Conservation (phyloP, 2,329 filamentous ascomycete species). For the Hypoxylon sp. region DNA sequence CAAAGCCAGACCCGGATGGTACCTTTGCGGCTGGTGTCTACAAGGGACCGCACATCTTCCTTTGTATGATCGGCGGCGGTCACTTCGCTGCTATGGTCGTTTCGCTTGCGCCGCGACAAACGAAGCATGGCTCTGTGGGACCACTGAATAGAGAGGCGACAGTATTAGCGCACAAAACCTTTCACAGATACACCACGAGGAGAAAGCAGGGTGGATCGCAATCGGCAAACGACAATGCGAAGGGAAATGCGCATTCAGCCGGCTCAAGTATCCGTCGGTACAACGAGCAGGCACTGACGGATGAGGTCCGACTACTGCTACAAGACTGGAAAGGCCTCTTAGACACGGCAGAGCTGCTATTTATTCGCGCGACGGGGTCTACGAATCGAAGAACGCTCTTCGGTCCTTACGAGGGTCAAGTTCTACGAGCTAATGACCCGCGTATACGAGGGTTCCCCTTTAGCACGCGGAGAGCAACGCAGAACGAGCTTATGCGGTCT, state of each 20-base stretch:
- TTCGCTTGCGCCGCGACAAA: constrained; percentile 83
- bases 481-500: constrained; percentile 92
- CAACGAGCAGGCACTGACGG: constrained; percentile 90
- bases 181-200: constrained; percentile 96
- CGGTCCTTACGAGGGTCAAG: constrained; percentile 90
- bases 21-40: constrained; percentile 69
- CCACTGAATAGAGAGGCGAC: constrained; percentile 87
- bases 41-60: constrained; percentile 87
- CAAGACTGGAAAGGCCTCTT: constrained; percentile 89
- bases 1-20: constrained; percentile 71
- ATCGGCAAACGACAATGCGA: constrained; percentile 93
- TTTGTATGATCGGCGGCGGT: constrained; percentile 98
- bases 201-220: constrained; percentile 97
- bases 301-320: constrained; percentile 88
- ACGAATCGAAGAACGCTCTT: constrained; percentile 91
- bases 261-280: constrained; percentile 91
- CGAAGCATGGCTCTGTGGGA: constrained; percentile 75
- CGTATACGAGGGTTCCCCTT: constrained; percentile 92
- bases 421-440: constrained; percentile 83
- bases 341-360: constrained; percentile 86
- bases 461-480: constrained; percentile 90
- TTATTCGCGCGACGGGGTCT: constrained; percentile 88
- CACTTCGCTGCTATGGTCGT: constrained; percentile 98
- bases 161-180: constrained; percentile 95
- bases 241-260: constrained; percentile 93